Percentiles rank a stretch among this genome's conserved stretches.
Evolutionary conservation across 352 stramenopile genomes (phyloP).

Genomic region (Phytophthora constricta): DNA sequence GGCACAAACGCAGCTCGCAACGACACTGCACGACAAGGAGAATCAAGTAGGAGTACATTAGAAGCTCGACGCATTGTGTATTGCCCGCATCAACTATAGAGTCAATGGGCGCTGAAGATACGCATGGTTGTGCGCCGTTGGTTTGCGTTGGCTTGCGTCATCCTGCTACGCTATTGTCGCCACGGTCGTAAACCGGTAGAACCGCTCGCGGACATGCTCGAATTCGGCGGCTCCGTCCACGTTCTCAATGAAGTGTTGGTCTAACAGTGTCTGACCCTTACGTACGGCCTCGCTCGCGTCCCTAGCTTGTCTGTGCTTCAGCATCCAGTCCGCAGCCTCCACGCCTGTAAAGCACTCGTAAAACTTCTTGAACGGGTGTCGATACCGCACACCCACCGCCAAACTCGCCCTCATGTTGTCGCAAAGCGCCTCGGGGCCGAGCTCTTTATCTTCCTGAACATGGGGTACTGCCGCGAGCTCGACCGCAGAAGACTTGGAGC

Average conservation of each 20-base stretch:
- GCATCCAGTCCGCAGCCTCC: slow-evolving; percentile 78
- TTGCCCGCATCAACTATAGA: no score
- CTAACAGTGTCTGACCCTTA: slow-evolving; percentile 68
- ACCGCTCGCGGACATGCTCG: slow-evolving; percentile 66
- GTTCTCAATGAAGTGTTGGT: slow-evolving; percentile 61
- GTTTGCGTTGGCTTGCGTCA: no score
- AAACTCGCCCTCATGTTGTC: slow-evolving; percentile 69
- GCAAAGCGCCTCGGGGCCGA: slow-evolving; percentile 59
- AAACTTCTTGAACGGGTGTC: slow-evolving; percentile 74
- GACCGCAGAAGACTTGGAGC: slow-evolving; percentile 26
- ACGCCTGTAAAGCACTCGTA: slow-evolving; percentile 74
- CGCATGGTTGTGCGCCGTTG: no score
- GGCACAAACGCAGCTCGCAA: no score
- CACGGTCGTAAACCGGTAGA: slow-evolving; percentile 65
- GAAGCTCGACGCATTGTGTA: no score
- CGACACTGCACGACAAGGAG: no score
- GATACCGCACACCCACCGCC: slow-evolving; percentile 54
- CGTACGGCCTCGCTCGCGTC: slow-evolving; percentile 64
- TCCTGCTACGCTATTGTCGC: not conserved
- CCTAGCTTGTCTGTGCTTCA: slow-evolving; percentile 73
- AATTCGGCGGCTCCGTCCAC: slow-evolving; percentile 76
- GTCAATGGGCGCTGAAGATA: no score
- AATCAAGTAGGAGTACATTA: no score
- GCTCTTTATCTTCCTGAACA: slow-evolving; percentile 44
- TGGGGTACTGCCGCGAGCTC: slow-evolving; percentile 37